Conservation (phyloP, 371 early-diverging fungal species). For the Smittium culicis region DNA sequence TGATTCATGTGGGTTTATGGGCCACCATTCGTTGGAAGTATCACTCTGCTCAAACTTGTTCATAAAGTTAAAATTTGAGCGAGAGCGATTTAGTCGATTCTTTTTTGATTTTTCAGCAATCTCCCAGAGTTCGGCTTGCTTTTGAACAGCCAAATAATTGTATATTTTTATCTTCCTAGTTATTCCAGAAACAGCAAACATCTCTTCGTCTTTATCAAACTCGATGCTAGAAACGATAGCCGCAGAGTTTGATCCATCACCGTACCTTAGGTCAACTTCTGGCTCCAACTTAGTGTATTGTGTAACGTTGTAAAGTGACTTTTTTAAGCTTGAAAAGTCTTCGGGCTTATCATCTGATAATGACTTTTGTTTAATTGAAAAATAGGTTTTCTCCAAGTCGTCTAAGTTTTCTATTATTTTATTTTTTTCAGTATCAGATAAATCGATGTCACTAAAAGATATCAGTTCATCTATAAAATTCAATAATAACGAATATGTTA, state of each 20-base stretch:
- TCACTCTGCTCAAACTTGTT: conserved; percentile 4
- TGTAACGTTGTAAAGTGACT: conserved; percentile 51
- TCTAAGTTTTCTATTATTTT: conserved; percentile 46
- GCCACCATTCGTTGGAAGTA: neutral
- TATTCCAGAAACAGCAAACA: conserved; percentile 87
- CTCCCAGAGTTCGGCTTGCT: conserved; percentile 26
- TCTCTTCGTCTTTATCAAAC: conserved; percentile 79
- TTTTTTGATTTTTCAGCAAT: conserved; percentile 1
- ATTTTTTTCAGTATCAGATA: conserved; percentile 12
- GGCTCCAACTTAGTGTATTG: conserved; percentile 45
- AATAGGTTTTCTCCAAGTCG: conserved; percentile 56
- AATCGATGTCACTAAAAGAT: neutral
- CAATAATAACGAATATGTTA: conserved; percentile 1
- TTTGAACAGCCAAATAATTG: conserved; percentile 54
- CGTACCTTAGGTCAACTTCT: conserved; percentile 60
- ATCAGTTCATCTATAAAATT: neutral
- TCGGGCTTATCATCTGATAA: conserved; percentile 16
- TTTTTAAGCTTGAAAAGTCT: conserved; percentile 38
- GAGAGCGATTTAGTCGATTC: conserved; percentile 11
- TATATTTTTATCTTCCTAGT: conserved; percentile 79
- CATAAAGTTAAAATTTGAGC: conserved; percentile 11
- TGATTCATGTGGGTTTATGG: too few species aligned
- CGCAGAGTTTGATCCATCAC: conserved; percentile 46
- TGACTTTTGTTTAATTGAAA: conserved; percentile 25
- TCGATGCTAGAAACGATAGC: conserved; percentile 84